Conservation (phyloP, 768 basidiomycete genomes). For the Leccinellum albellum region DNA sequence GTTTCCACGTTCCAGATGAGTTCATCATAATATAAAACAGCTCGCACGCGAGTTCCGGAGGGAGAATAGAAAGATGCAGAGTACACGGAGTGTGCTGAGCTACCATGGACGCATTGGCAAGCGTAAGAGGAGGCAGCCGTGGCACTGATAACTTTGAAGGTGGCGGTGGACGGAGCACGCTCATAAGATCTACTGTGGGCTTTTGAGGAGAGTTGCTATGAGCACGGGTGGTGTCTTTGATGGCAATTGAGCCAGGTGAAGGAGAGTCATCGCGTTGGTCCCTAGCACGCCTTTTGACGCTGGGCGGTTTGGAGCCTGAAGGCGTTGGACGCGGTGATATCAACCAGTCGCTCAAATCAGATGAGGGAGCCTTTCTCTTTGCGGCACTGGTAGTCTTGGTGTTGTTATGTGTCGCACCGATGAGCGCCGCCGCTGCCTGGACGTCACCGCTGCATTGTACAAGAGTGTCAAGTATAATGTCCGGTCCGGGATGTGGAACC, state of each 20-base stretch:
- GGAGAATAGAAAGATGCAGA: constrained; percentile 63
- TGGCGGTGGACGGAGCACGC: constrained; percentile 51
- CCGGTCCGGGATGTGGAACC: constrained; percentile 32
- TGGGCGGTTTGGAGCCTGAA: constrained; percentile 20
- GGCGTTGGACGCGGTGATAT: constrained; percentile 14
- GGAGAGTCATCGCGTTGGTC: constrained; percentile 1
- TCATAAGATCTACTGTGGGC: constrained; percentile 47
- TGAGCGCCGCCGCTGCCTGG: constrained; percentile 41
- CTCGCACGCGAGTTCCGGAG: constrained; percentile 69
- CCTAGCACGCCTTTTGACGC: constrained; percentile 14
- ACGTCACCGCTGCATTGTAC: constrained; percentile 55
- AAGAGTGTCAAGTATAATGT: constrained; percentile 55
- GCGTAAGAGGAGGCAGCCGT: constrained; percentile 56
- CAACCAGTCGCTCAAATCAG: constrained; percentile 57
- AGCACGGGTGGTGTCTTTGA: constrained; percentile 16
- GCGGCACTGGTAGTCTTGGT: constrained; percentile 9
- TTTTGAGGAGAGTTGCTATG: constrained; percentile 26
- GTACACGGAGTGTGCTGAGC: constrained; percentile 73
- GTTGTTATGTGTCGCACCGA: constrained; percentile 29
- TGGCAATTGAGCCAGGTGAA: neutral
- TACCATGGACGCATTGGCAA: constrained; percentile 61
- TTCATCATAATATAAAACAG: constrained; percentile 73
- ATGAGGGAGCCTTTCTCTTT: constrained; percentile 50
- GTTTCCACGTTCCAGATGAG: constrained; percentile 57
- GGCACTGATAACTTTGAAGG: constrained; percentile 28